Conservation (phyloP, 1,139 yeast species). For the Taphrina communis region DNA sequence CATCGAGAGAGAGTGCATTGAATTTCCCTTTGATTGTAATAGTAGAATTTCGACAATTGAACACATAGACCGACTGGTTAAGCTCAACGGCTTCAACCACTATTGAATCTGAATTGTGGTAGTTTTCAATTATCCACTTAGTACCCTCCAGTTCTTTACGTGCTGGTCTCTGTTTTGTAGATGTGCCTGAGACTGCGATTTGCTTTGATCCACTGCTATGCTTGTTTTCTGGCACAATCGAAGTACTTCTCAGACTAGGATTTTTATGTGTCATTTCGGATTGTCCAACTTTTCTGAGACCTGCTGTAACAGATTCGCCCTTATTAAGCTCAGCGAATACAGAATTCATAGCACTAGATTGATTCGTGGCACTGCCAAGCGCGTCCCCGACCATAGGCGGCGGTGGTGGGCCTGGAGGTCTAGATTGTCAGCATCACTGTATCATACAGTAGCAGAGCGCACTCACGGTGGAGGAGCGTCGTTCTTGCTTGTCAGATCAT, state of each 20-base stretch:
- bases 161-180: slow-evolving; percentile 55
- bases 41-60: slow-evolving; percentile 74
- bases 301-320: slow-evolving; percentile 83
- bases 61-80: slow-evolving; percentile 88
- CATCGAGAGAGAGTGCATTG: slow-evolving; percentile 81
- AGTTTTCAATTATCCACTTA: slow-evolving; percentile 88
- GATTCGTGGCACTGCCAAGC: slow-evolving; percentile 46
- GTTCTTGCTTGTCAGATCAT: neutral
- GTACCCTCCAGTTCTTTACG: slow-evolving; percentile 78
- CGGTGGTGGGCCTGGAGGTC: slow-evolving; percentile 76
- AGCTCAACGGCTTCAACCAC: slow-evolving; percentile 77
- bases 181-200: slow-evolving; percentile 59
- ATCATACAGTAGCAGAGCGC: neutral
- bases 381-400: slow-evolving; percentile 68
- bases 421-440: neutral
- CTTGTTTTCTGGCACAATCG: slow-evolving; percentile 54
- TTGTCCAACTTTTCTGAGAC: slow-evolving; percentile 88
- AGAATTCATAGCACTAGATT: slow-evolving; percentile 73
- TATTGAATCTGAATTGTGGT: slow-evolving; percentile 59
- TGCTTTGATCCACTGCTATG: slow-evolving; percentile 71
- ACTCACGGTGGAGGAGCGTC: slow-evolving; percentile 13
- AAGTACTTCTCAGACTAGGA: slow-evolving; percentile 71
- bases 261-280: slow-evolving; percentile 95
- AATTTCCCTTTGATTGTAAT: slow-evolving; percentile 89
- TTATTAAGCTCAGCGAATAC: slow-evolving; percentile 89